phyloP scores from a whole-genome alignment of 768 basidiomycete genomes.

The Lactarius indigo region DNA sequence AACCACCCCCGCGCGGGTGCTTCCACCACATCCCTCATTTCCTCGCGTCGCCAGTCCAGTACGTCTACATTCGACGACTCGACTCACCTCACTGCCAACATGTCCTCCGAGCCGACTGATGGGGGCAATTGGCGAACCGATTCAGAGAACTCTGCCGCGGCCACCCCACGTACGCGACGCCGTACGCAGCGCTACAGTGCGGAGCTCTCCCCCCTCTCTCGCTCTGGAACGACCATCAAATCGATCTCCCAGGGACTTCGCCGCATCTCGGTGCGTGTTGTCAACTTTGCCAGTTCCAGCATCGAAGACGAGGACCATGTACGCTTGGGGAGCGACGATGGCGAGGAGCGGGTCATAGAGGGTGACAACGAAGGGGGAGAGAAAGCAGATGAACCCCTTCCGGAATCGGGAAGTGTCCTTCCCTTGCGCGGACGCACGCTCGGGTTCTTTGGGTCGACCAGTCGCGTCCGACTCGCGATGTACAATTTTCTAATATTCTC shows the following conservation, averaged over 20 bases:
- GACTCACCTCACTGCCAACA: constrained; percentile 52
- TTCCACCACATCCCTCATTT: constrained; percentile 52
- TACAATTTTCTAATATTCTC: constrained; percentile 66
- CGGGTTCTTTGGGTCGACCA: constrained; percentile 70
- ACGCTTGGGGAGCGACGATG: constrained; percentile 42
- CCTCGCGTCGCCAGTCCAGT: constrained; percentile 31
- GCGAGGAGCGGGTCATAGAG: constrained; percentile 25
- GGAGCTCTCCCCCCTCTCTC: constrained; percentile 56
- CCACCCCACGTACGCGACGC: constrained; percentile 36
- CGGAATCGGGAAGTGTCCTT: constrained; percentile 43
- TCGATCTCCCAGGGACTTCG: constrained; percentile 54
- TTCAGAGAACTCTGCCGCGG: constrained; percentile 36
- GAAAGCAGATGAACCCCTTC: constrained; percentile 28
- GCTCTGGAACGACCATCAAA: constrained; percentile 56
- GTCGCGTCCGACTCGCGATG: constrained; percentile 56
- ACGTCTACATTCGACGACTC: constrained; percentile 54
- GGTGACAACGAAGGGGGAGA: constrained; percentile 36
- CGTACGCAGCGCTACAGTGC: constrained; percentile 50
- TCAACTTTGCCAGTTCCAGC: constrained; percentile 64
- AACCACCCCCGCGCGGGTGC: constrained; percentile 41
- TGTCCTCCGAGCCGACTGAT: constrained; percentile 36
- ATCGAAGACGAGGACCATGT: constrained; percentile 61
- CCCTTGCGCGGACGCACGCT: constrained; percentile 77
- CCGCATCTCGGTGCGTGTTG: constrained; percentile 74
- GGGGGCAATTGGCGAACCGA: constrained; percentile 28